These are phyloP conservation scores for Psilocybe sp. DNA, from an alignment of 768 basidiomycete genomes.

Conservation along the genomic window DNA sequence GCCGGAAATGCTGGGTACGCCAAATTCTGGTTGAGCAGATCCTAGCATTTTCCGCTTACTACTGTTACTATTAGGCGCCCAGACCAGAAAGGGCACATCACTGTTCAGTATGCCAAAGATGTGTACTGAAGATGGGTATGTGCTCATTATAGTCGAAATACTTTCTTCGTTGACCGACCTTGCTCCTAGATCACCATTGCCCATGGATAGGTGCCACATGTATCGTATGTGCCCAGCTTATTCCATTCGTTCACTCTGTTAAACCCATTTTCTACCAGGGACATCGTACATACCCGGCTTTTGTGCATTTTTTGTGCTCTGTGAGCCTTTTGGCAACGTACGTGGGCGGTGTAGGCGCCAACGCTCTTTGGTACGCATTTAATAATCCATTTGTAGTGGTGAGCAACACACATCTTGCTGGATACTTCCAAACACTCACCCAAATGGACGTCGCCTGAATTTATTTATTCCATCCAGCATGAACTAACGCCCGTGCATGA, in stretches of 20 bases:
- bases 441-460: neutral
- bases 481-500: constrained; percentile 68
- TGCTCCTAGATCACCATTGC: constrained; percentile 73
- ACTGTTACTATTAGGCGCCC: constrained; percentile 39
- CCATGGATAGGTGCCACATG: constrained; percentile 80
- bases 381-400: constrained; percentile 61
- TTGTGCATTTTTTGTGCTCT: constrained; percentile 72
- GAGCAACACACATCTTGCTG: constrained; percentile 20
- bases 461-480: constrained; percentile 36
- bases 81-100: constrained; percentile 83
- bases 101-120: constrained; percentile 70
- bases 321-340: constrained; percentile 64
- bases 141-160: constrained; percentile 3
- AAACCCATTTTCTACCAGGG: constrained; percentile 44
- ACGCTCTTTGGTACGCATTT: constrained; percentile 65
- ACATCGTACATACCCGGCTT: constrained; percentile 80
- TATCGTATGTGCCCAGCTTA: constrained; percentile 47
- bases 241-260: neutral
- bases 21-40: neutral
- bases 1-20: constrained; percentile 69
- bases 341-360: constrained; percentile 48
- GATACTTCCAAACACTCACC: neutral
- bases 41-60: neutral
- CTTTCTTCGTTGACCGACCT: neutral
- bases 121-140: constrained; percentile 84